Percentiles rank a stretch among this genome's conserved stretches.
phyloP scores from a whole-genome alignment of 768 basidiomycete genomes.

The Lentinula sp. region DNA sequence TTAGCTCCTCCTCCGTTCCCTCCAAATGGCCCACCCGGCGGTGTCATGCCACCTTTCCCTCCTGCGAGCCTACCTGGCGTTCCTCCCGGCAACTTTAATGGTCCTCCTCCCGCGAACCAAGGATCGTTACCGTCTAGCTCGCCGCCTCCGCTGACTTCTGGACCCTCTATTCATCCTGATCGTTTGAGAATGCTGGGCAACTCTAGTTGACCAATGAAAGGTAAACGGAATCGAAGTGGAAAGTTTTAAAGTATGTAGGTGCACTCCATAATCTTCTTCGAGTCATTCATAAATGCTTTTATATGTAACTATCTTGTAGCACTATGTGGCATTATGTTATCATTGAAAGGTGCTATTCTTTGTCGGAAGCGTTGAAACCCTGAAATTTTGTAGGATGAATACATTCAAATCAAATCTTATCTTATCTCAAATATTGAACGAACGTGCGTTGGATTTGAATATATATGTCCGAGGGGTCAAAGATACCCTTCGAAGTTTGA shows the following conservation, averaged over 20 bases:
- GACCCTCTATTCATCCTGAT: constrained; percentile 80
- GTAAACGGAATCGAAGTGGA: too few relatives aligned
- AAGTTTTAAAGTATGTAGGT: neutral
- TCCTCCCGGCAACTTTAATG: constrained; percentile 6
- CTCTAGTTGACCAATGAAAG: neutral
- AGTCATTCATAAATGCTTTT: neutral
- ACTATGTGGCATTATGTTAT: neutral
- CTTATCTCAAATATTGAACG: neutral
- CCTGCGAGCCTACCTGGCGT: constrained; percentile 27
- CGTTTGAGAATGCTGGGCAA: constrained; percentile 71
- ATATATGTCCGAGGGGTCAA: neutral
- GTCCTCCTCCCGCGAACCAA: constrained; percentile 21
- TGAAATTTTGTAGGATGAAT: too few relatives aligned
- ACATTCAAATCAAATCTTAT: neutral
- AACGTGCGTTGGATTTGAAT: neutral
- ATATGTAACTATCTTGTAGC: neutral
- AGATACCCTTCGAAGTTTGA: neutral
- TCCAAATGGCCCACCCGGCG: constrained; percentile 38
- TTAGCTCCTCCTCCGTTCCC: constrained; percentile 47
- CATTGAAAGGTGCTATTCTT: neutral
- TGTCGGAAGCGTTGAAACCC: too few relatives aligned
- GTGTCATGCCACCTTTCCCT: constrained; percentile 41
- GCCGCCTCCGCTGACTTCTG: constrained; percentile 26
- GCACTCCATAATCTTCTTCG: neutral
- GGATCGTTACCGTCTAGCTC: constrained; percentile 24